Evolutionary conservation across 2,329 filamentous ascomycete species (phyloP).

Genomic region (Cercospora citrullina): DNA sequence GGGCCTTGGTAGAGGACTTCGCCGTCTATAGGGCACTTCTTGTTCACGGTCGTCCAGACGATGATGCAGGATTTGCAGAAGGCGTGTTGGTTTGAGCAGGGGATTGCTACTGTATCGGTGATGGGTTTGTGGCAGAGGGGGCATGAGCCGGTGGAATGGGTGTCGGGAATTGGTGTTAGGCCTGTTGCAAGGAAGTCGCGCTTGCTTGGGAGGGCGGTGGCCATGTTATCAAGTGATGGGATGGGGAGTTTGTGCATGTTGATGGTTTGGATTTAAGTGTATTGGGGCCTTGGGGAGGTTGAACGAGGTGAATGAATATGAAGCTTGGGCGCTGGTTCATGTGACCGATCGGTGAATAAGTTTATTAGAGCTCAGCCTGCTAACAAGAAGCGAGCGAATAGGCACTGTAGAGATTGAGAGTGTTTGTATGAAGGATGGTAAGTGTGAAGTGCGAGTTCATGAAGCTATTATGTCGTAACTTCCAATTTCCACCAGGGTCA

Average conservation of each 20-base stretch:
- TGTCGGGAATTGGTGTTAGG: neutral
- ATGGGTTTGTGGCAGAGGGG: neutral
- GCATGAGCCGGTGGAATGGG: neutral
- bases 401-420: neutral
- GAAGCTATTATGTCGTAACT: no score
- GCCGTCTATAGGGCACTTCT: neutral
- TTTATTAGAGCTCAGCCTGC: no score
- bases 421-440: neutral
- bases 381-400: neutral
- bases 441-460: no score
- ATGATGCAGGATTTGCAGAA: neutral
- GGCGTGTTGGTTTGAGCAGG: neutral
- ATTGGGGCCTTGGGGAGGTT: no score
- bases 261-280: no score
- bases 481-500: neutral
- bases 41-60: neutral
- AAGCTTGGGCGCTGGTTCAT: no score
- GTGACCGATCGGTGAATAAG: no score
- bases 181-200: neutral
- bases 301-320: no score
- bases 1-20: neutral
- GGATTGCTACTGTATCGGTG: neutral
- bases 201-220: neutral
- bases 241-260: no score
- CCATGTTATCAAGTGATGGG: neutral